Evolutionary conservation across 1,284 basidiomycete species (phyloP), one percentile per base, ranked within the genome.

Genomic region (Ustilago trichophora): DNA sequence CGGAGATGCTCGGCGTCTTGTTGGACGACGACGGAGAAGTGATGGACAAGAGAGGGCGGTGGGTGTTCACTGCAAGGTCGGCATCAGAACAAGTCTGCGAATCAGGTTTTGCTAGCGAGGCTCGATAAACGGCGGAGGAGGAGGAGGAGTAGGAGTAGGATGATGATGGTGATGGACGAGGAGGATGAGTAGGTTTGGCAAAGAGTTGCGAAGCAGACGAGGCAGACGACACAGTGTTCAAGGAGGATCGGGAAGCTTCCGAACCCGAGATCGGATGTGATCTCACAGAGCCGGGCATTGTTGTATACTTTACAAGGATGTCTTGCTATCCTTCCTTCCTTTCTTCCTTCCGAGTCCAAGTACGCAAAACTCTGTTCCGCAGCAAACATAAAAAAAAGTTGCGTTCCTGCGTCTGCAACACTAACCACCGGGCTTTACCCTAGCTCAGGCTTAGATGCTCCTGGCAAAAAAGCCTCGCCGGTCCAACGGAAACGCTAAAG

Each of bases 201-300:
- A n/a, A n/a, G n/a, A n/a, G n/a, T n/a, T n/a, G n/a, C n/a, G n/a
- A n/a, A n/a, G n/a, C n/a, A 35, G 45, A 46, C 19, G n/a, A 16
- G 16, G 36, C 42, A 34, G 50, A 41, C 43, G 52, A 51, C 32
- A n/a, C n/a, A 41, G 25, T 49, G 36, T 34, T 29, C 8, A 13
- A 43, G n/a, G 31, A 36, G 13, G 40, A 44, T 64, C 60, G 60
- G 48, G 48, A 38, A 15, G 11, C 35, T 40, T 40, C 60, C 53
- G 47, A 55, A 37, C n/a, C 21, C 51, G 32, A 22, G 25, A 50
- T 27, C 40, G 53, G 35, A 31, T 54, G 26, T 4, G 58, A 54
- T 51, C 29, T 32, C 7, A 36, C 32, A 31, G 35, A 13, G 6
- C 4, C 18, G 16, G 16, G 24, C 58, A 62, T 62, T 26, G 22